Base-by-base conservation (phyloP, 2,329 filamentous ascomycete genomes). In the Pseudonectria buxi region DNA sequence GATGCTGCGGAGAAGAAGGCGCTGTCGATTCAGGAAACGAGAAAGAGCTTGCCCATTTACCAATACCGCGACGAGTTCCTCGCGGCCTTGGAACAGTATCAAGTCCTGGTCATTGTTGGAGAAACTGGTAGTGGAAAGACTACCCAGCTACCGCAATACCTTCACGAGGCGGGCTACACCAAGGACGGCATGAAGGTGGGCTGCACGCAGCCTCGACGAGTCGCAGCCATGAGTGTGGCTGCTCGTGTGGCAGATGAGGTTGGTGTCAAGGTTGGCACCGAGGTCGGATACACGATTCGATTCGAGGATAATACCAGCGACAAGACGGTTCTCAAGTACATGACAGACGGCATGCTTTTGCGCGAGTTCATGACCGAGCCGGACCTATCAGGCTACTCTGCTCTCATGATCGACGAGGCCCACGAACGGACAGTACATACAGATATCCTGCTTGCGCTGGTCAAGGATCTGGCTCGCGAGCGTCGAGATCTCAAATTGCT, bases 211-310 rank as follows among this genome's bases (percentile, higher is more conserved):
- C 92, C 92, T 4, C 81, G 92, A 49, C 80, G 92, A 68, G 92
- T 98, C 10, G 92, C 92, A 4, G 92, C 92, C 22, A 96, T 96
- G 90, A 92, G 84, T 54, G 90, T 96, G 14, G 90, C 92, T n/a
- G 80, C 86, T 29, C 87, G 92, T 71, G 92, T 98, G 3, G 86
- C 90, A 0, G 89, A 96, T 37, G 92, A 98, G 57, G 85, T 94
- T 67, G 88, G 85, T 1, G 83, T 87, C 40, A 89, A 90, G 57
- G 67, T 96, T 10, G 92, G 92, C 1, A 84, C 86, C 43, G 87
- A 95, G 55, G 90, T 96, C 16, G 92, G 92, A 12, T 98, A 95
- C 58, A 82, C 83, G 0, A 94, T 98, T 49, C 84, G 92, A 42
- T 98, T 96, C 51, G 92, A 98, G 57, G 86, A 95, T 60, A 81